A percentile compares a stretch with the other conserved stretches of the same genome.
Conservation (phyloP, 768 basidiomycete species). For the Clavulina sp. region DNA sequence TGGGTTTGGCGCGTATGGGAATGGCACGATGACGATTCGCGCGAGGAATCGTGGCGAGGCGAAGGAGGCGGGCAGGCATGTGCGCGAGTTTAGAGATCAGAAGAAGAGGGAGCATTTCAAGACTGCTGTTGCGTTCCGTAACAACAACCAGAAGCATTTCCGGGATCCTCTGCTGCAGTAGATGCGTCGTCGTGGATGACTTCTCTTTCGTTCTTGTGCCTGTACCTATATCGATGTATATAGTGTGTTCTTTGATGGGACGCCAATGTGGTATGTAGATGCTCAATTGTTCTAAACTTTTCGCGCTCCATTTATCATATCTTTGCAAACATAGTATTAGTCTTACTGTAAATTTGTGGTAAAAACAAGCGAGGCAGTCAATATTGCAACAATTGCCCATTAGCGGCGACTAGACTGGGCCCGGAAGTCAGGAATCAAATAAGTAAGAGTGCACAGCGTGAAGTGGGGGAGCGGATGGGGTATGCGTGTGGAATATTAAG, state of each 20-base stretch:
- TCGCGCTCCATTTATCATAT: too few species aligned
- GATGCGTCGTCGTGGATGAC: too few species aligned
- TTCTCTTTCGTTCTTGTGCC: background rate
- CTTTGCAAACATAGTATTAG: too few species aligned
- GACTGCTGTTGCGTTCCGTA: conserved; percentile 59
- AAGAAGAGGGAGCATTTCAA: conserved; percentile 65
- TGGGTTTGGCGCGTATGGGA: conserved; percentile 78
- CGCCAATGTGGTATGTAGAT: too few species aligned
- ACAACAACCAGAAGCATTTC: conserved; percentile 78
- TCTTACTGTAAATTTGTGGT: too few species aligned
- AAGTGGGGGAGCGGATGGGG: background rate
- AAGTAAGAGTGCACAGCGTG: too few species aligned
- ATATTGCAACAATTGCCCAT: too few species aligned
- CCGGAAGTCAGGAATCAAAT: too few species aligned
- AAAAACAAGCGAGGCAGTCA: too few species aligned
- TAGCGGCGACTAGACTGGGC: too few species aligned
- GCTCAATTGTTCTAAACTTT: background rate
- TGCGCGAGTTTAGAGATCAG: conserved; percentile 70
- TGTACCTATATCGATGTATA: too few species aligned
- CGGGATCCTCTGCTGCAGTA: conserved; percentile 54
- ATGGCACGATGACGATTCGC: conserved; percentile 65
- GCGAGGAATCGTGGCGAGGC: conserved; percentile 94
- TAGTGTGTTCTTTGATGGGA: too few species aligned
- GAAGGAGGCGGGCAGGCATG: conserved; percentile 72
- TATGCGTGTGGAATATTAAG: background rate